phyloP scores from a whole-genome alignment of 306 rosid genomes.

The Sicyos edulis region DNA sequence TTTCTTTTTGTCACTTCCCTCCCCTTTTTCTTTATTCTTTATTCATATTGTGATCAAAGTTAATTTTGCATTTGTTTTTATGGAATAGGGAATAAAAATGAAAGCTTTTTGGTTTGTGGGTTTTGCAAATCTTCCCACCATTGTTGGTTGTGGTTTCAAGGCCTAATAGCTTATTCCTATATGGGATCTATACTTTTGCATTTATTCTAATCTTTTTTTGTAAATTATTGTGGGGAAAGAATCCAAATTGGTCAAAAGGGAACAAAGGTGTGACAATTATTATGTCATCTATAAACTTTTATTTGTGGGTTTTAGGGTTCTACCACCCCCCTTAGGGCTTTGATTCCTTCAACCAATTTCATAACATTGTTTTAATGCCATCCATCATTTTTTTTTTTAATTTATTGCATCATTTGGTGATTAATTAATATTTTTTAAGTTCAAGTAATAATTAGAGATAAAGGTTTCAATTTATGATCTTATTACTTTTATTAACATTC shows the following conservation, averaged over 20 bases:
- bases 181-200: constrained; percentile 13
- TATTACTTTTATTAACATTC: too few species aligned
- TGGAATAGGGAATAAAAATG: constrained; percentile 22
- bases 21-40: constrained; percentile 15
- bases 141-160: constrained; percentile 15
- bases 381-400: too few species aligned
- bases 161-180: constrained; percentile 8
- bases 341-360: too few species aligned
- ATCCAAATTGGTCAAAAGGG: constrained; percentile 16
- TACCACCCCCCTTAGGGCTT: too few species aligned
- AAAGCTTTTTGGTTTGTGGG: constrained; percentile 17
- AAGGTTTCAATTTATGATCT: too few species aligned
- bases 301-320: constrained; percentile 16
- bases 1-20: constrained; percentile 14
- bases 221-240: constrained; percentile 15
- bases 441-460: too few species aligned
- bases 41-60: not conserved
- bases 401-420: not conserved
- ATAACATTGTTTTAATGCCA: too few species aligned
- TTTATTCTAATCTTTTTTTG: constrained; percentile 16
- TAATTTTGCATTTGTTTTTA: not conserved
- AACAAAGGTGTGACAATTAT: not conserved
- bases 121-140: constrained; percentile 16
- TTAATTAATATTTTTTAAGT: too few species aligned
- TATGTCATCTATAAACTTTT: not conserved